Percentiles rank a stretch among this genome's conserved stretches.
phyloP scores from a whole-genome alignment of 768 basidiomycete genomes.

The Tulasnella calospora region DNA sequence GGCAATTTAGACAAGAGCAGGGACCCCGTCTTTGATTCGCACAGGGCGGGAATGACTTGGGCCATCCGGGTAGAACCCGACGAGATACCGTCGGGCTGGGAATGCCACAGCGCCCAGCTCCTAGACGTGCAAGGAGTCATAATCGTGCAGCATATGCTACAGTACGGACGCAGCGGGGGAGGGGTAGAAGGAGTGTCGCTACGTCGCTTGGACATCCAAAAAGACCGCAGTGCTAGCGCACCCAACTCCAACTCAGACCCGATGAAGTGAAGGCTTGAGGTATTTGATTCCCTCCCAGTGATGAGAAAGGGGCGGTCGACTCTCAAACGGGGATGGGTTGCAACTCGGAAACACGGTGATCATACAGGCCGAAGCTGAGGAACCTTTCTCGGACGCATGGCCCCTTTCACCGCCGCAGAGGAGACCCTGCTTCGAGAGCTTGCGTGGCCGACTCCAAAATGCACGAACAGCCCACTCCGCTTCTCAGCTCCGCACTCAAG shows the following conservation, averaged over 20 bases:
- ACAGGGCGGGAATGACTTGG: conserved; percentile 1
- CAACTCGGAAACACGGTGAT: conserved; percentile 5
- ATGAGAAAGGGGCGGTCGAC: not conserved
- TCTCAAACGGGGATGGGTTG: conserved; percentile 1
- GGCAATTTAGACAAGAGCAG: conserved; percentile 8
- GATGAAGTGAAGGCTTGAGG: not conserved
- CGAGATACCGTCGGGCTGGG: not conserved
- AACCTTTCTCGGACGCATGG: not conserved
- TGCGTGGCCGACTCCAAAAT: not conserved
- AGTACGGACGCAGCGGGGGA: not conserved
- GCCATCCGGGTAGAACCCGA: not conserved
- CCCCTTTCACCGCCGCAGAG: not conserved
- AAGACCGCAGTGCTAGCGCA: conserved; percentile 1
- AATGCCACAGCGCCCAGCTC: not conserved
- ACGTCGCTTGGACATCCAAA: not conserved
- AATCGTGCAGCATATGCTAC: not conserved
- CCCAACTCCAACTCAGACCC: not conserved
- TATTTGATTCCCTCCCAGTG: not conserved
- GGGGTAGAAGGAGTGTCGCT: not conserved
- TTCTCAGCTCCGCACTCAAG: not conserved
- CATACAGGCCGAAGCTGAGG: not conserved
- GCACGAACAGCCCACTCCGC: not conserved
- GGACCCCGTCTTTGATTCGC: not conserved
- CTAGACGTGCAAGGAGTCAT: not conserved
- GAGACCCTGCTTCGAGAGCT: not conserved